phyloP scores from a whole-genome alignment of 202 grass and related monocot species.

The Miscanthus sacchariflorus region DNA sequence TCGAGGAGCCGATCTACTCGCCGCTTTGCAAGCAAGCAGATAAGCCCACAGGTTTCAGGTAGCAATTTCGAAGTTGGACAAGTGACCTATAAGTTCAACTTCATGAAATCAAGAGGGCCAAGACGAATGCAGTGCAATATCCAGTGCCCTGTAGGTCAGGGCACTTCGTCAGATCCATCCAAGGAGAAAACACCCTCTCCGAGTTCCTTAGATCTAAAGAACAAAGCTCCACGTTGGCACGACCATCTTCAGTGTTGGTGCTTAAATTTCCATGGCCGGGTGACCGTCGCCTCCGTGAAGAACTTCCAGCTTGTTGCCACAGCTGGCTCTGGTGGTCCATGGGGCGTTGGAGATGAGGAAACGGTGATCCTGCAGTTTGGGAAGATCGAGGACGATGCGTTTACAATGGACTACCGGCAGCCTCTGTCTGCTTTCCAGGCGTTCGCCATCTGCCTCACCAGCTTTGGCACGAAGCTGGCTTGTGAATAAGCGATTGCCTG shows the following conservation, averaged over 20 bases:
- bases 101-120: slow-evolving; percentile 87
- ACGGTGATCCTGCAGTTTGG: slow-evolving; percentile 90
- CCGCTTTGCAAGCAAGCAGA: slow-evolving; percentile 76
- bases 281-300: slow-evolving; percentile 84
- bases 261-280: slow-evolving; percentile 87
- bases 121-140: slow-evolving; percentile 89
- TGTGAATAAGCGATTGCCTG: slow-evolving; percentile 72
- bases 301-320: slow-evolving; percentile 82
- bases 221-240: slow-evolving; percentile 90
- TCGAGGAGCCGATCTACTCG: slow-evolving; percentile 63
- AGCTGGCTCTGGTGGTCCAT: slow-evolving; percentile 40
- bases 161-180: slow-evolving; percentile 1
- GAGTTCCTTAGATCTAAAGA: slow-evolving; percentile 60
- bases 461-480: slow-evolving; percentile 95
- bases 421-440: slow-evolving; percentile 92
- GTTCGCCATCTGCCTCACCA: slow-evolving; percentile 91
- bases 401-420: slow-evolving; percentile 91
- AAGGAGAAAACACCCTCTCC: slow-evolving; percentile 46
- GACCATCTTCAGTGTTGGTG: slow-evolving; percentile 95
- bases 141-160: slow-evolving; percentile 58
- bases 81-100: slow-evolving; percentile 83
- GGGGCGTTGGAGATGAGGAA: slow-evolving; percentile 74
- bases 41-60: slow-evolving; percentile 71
- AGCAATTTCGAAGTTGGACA: slow-evolving; percentile 71
- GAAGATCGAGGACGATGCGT: slow-evolving; percentile 73